Base-by-base conservation (phyloP, 1,284 basidiomycete genomes). In the Tilletia caries region DNA sequence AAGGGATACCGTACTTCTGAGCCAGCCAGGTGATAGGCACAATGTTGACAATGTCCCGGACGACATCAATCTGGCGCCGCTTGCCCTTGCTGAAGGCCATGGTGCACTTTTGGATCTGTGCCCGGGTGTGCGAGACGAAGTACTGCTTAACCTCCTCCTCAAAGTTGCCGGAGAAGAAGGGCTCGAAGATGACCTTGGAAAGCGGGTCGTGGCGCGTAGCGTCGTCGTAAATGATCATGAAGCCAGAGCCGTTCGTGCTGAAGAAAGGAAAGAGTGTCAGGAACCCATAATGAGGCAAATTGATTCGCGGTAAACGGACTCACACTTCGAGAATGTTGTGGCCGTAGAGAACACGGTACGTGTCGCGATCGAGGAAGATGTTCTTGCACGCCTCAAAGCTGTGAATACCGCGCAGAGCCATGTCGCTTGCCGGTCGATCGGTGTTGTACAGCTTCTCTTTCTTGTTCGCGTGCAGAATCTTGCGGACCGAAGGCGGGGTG, bases 21-120 rank as follows among this genome's bases (percentile, higher is more conserved):
- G 75, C 73, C 70, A 77, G 20, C 91, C 91, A 75, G 87, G 46
- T 84, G 41, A 91, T 83, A 5, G 91, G 89, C 0, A 89, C 86
- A 41, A 86, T 80, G 78, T 88, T 89, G 72, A 91, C 79, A 2
- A 92, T 90, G 75, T 91, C 89, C 5, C 87, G 86, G 32, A 90
- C 89, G 70, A 93, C 83, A 78, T 93, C 90, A 27, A 92, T 85
- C 54, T 86, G 86, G 54, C 82, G 84, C 3, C 84, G 85, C 37
- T 86, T 86, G 27, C 86, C 84, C 18, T 86, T 87, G 13, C 89
- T 86, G 20, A 89, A 82, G 1, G 85, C 80, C 81, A 85, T 91
- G 1, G 89, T 88, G 70, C 86, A 82, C 25, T 81, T 74, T 41
- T 83, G 75, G 71, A 92, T 87, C 34, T 90, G 83, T 67, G 86